Base-by-base conservation (phyloP, 2,329 filamentous ascomycete species). In the Fusarium floridanum region DNA sequence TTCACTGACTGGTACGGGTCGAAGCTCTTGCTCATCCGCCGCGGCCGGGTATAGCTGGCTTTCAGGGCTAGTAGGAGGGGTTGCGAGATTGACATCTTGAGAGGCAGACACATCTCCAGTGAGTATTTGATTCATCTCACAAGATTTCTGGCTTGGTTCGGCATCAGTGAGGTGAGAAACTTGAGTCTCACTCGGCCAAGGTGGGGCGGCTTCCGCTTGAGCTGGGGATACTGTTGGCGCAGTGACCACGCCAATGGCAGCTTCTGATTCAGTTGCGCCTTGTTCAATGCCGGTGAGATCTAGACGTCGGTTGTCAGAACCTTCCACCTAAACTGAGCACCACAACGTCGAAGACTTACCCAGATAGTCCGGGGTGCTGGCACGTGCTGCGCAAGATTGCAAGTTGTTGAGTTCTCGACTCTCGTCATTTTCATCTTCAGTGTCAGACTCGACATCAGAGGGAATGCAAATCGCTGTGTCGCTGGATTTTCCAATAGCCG, bases 401-500 rank as follows among this genome's bases (percentile, higher is more conserved):
- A 16, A 50, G 32, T n/a, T 32, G 4, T 36, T 16, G 12, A 57
- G 22, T 53, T 62, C 63, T 57, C 53, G 32, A 59, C 37, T 43
- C 43, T 64, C 34, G 20, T 39, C 27, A 36, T 56, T 14, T 20
- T 70, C 41, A 67, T 67, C 24, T 66, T 70, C 41, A 11, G 45
- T 66, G 1, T 48, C 8, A 27, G 43, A 48, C 7, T 48, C 14
- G 4, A 27, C 8, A 27, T 48, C 7, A 27, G 22, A 27, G 22
- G 12, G 22, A 48, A 48, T 48, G 1, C 14, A 48, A 48, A 48
- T 48, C 22, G 43, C 22, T 27, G 8, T 27, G 8, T 48, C 43
- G 7, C 43, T 48, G 14, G 43, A 27, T 48, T 27, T 10, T 5
- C 43, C 4, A 5, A 27, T 2, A 48, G 43, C 1, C 7, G 14